Base-by-base conservation (phyloP, 257 asterid species). In the Vinca minor region DNA sequence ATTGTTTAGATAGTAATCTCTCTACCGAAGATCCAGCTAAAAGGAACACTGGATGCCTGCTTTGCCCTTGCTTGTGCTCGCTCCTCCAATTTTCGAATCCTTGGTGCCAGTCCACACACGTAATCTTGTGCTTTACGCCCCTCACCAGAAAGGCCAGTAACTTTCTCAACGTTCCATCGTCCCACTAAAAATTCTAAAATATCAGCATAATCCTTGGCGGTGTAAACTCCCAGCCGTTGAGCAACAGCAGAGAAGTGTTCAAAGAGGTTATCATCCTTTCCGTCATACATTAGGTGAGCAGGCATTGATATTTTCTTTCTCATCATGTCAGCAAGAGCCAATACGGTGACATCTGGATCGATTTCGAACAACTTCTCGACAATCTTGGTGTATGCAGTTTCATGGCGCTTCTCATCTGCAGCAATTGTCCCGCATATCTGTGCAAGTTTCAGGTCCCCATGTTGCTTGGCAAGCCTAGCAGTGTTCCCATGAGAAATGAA, bases 401-500 rank as follows among this genome's bases (percentile, higher is more conserved):
- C 91, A 15, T 87, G 95, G 34, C 95, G 90, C 67, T 85, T 87
- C 84, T 87, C 95, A 18, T 87, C 94, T 34, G 88, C 83, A 2
- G 94, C 93, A 11, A 87, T 87, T 34, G 77, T 83, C 26, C 95
- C 91, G 17, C 93, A 83, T 62, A 87, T 79, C 80, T 83, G 90
- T 9, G 94, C 95, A 42, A 87, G 78, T 31, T 87, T 87, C 50
- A 77, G 14, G 83, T 87, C 94, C 4, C 95, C 95, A 0, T 76
- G 79, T 48, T 78, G 79, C 81, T 87, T 87, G 59, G 91, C 95
- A 2, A 69, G 95, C 74, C 91, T 69, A 8, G 95, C 93, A 14
- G 90, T 87, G 86, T 87, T 87, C 13, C 93, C 95, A 29, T 87
- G 93, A 10, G 95, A 87, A 70, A 85, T 61, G 77, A 85, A 83